Conservation (phyloP, 2,329 filamentous ascomycete species). For the Corinectria fuckeliana region DNA sequence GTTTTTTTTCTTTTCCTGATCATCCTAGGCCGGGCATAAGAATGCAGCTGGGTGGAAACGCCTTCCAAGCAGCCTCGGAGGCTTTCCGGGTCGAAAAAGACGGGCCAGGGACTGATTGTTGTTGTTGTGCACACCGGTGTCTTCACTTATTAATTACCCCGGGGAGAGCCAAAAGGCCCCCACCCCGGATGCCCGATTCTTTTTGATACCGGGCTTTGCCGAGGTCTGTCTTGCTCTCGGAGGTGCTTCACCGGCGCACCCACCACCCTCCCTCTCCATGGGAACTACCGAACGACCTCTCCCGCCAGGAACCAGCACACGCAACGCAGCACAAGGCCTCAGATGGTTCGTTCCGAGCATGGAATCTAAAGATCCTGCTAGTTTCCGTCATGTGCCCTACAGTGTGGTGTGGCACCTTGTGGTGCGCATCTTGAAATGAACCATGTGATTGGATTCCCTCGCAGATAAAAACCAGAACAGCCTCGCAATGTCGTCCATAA, state of each 20-base stretch:
- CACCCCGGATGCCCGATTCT: constrained; percentile 16
- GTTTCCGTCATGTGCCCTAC: not conserved
- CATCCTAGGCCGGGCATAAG: no score
- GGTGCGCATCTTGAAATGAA: not conserved
- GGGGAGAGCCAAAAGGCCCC: not conserved
- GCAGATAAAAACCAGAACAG: no score
- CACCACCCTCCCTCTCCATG: no score
- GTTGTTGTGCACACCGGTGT: constrained; percentile 11
- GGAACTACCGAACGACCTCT: not conserved
- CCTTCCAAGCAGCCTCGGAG: no score
- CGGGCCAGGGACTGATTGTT: no score
- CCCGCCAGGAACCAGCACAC: not conserved
- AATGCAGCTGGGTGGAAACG: no score
- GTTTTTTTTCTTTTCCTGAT: no score
- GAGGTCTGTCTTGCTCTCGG: constrained; percentile 19
- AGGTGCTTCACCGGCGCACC: constrained; percentile 23
- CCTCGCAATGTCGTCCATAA: constrained; percentile 13
- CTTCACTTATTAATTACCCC: not conserved
- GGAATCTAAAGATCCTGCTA: constrained; percentile 12
- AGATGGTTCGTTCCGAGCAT: constrained; percentile 11
- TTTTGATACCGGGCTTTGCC: not conserved
- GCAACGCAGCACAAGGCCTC: constrained; percentile 15
- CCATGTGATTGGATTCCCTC: constrained; percentile 5
- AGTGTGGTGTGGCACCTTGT: not conserved
- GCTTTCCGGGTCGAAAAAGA: no score